Base-by-base conservation (phyloP, 108 stramenopile species). In the Cyclostephanos invisitatus region DNA sequence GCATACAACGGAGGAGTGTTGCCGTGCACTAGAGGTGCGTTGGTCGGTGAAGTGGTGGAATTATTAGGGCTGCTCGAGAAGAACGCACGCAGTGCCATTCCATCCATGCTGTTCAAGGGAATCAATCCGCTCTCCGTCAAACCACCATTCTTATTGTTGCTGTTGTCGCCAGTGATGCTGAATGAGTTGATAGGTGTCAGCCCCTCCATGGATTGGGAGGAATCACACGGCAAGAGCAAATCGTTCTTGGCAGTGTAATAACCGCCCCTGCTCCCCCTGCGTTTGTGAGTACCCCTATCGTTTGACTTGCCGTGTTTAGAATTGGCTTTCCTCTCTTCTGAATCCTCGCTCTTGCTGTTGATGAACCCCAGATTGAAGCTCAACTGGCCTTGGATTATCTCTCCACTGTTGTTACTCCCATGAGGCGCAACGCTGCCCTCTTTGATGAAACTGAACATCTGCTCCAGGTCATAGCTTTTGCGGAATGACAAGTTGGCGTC, bases 161-260 rank as follows among this genome's bases (percentile, higher is more conserved):
- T 24, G 51, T 47, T 14, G 15, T 58, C 63, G 18, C 55, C 62
- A 7, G 18, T 48, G 63, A 77, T 67, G 35, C 35, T 51, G 64
- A 77, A 77, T 7, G 77, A 78, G 54, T 78, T 67, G 21, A 78
- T 78, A 38, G 77, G 77, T 11, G 77, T 78, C 29, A 78, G 24
- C 2, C 62, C 44, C 4, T 62, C 77, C 59, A 78, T 29, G 14
- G 70, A 72, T 32, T 61, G 60, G 37, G 76, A 77, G 18, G 36
- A 49, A 60, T 77, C 44, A 15, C 44, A 46, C 44, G 75, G 44
- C 69, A 50, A 14, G 62, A 68, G 44, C 68, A 62, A 56, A 76
- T 68, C 18, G 67, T 68, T 48, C 67, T 60, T 14, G 59, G 10
- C 15, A 54, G 36, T 24, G 46, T 32, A 29, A 17, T 53, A 47